These are phyloP conservation scores for Silene coronaria DNA, from an alignment of 179 eudicot genomes.

Conservation along the genomic window DNA sequence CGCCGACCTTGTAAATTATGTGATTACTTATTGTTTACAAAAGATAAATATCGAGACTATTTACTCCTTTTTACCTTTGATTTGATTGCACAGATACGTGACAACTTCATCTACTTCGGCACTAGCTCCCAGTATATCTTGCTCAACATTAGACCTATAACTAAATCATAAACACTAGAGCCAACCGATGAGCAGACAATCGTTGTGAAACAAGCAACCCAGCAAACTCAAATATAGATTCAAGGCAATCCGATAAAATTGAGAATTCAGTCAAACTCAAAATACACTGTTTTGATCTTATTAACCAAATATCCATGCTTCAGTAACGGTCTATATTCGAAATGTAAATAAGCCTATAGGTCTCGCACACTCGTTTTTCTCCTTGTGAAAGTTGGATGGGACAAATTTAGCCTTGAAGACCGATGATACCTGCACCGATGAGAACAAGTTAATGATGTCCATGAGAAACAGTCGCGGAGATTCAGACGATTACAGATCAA, in stretches of 20 bases:
- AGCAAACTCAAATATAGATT: background rate
- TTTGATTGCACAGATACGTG: too few species aligned
- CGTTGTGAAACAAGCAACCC: too few species aligned
- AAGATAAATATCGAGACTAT: too few species aligned
- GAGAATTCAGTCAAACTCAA: background rate
- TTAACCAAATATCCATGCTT: constrained; percentile 10
- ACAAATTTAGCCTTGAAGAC: constrained; percentile 50
- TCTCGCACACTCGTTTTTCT: background rate
- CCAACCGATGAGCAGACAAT: background rate
- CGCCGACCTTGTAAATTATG: too few species aligned
- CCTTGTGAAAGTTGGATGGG: background rate
- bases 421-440: constrained; percentile 56
- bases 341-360: background rate
- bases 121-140: too few species aligned
- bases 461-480: background rate
- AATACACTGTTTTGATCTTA: constrained; percentile 10
- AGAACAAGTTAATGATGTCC: constrained; percentile 4
- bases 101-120: too few species aligned
- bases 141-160: too few species aligned
- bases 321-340: constrained; percentile 1
- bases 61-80: too few species aligned
- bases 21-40: too few species aligned
- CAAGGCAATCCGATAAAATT: background rate
- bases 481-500: background rate
- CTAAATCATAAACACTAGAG: too few species aligned